Evolutionary conservation across 495 filamentous ascomycete genomes (phyloP).

Genomic region (Penicillium soppii): DNA sequence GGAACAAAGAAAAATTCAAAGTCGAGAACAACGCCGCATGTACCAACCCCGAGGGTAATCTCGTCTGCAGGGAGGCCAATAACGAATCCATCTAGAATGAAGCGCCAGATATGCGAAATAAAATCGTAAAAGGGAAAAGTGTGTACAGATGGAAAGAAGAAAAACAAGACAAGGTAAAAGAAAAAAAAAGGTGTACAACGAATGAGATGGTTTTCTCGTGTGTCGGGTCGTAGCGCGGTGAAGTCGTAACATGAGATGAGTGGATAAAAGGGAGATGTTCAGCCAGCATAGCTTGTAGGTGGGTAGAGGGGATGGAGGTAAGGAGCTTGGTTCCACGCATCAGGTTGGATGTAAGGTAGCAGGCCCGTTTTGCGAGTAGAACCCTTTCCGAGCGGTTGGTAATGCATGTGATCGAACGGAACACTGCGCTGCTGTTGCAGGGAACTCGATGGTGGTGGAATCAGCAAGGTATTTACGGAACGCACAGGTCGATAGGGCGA

Average conservation of each 20-base stretch:
- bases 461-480: conserved; percentile 81
- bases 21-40: conserved; percentile 24
- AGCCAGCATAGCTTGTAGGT: conserved; percentile 33
- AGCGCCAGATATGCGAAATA: conserved; percentile 37
- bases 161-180: conserved; percentile 2
- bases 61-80: conserved; percentile 6
- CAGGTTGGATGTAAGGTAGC: conserved; percentile 67
- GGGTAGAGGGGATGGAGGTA: conserved; percentile 38
- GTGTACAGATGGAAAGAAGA: conserved; percentile 15
- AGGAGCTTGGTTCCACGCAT: conserved; percentile 43
- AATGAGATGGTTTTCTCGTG: conserved; percentile 21
- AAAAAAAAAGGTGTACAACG: conserved; percentile 28
- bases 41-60: conserved; percentile 9
- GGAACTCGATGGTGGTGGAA: conserved; percentile 79
- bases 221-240: conserved; percentile 17
- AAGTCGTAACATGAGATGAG: conserved; percentile 17
- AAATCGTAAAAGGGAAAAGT: conserved; percentile 15
- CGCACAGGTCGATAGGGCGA: conserved; percentile 94
- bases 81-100: conserved; percentile 28
- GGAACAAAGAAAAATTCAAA: background rate
- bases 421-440: conserved; percentile 67
- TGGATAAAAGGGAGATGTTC: conserved; percentile 5
- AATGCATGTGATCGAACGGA: conserved; percentile 86
- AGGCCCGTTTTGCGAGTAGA: conserved; percentile 73
- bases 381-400: conserved; percentile 80